Conservation (phyloP, 345 rosid species). For the Eucalyptus regnans region DNA sequence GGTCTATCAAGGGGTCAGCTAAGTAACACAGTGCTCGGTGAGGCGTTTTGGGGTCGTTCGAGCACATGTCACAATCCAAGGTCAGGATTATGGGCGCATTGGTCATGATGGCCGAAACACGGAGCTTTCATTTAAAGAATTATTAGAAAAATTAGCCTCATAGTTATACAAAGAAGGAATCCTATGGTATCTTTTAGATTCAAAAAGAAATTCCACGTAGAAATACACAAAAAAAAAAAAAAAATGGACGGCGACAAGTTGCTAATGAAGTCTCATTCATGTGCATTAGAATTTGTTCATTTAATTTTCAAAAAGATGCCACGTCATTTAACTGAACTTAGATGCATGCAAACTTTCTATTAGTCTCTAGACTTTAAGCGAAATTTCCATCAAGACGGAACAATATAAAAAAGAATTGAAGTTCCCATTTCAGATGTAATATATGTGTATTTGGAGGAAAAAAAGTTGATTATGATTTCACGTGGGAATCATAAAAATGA, state of each 20-base stretch:
- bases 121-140: slow-evolving; percentile 21
- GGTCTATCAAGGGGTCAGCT: no score
- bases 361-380: neutral
- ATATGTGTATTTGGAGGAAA: neutral
- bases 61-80: slow-evolving; percentile 74
- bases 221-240: neutral
- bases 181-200: neutral
- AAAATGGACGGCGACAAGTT: neutral
- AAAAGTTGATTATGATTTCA: neutral
- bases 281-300: neutral
- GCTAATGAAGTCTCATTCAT: neutral
- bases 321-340: neutral
- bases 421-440: neutral
- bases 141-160: neutral
- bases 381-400: neutral
- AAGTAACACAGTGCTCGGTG: slow-evolving; percentile 40
- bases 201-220: neutral
- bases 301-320: neutral
- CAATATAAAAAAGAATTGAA: neutral
- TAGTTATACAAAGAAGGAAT: neutral
- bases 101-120: slow-evolving; percentile 62
- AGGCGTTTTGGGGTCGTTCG: slow-evolving; percentile 54
- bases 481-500: neutral
- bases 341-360: neutral
- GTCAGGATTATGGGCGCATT: slow-evolving; percentile 62